Evolutionary conservation across 306 rosid genomes (phyloP).

Genomic region (Begonia peltatifolia): DNA sequence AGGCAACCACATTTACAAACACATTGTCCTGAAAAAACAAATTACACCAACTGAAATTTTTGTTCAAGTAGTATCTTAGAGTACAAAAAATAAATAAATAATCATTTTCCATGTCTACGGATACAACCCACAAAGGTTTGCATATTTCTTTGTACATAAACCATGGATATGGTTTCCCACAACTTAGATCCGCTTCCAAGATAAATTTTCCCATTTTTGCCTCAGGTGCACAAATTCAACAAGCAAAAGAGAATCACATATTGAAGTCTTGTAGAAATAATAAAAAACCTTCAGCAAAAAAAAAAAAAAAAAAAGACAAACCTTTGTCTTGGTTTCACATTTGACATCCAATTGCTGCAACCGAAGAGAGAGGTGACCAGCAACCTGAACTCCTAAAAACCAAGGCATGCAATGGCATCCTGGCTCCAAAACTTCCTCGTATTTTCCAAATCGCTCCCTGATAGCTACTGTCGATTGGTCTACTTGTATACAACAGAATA

Average conservation of each 20-base stretch:
- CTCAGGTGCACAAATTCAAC: too few relatives aligned
- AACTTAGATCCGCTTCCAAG: constrained; percentile 15
- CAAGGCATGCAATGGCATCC: constrained; percentile 84
- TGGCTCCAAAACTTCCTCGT: constrained; percentile 51
- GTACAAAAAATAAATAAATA: background rate
- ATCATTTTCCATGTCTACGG: background rate
- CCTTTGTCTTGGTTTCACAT: too few relatives aligned
- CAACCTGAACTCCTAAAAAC: constrained; percentile 41
- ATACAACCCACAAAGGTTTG: constrained; percentile 8
- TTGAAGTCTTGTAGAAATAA: too few relatives aligned
- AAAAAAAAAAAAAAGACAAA: too few relatives aligned
- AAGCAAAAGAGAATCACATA: too few relatives aligned
- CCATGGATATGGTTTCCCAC: constrained; percentile 74
- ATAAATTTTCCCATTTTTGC: background rate
- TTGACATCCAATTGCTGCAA: constrained; percentile 30
- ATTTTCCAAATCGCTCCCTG: constrained; percentile 53
- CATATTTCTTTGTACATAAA: constrained; percentile 13
- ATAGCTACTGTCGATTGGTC: constrained; percentile 63
- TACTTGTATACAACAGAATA: constrained; percentile 48
- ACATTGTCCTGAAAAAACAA: constrained; percentile 51
- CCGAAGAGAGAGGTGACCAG: constrained; percentile 74
- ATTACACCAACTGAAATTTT: too few relatives aligned
- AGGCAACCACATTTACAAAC: constrained; percentile 78
- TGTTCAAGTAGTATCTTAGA: too few relatives aligned
- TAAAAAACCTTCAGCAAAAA: too few relatives aligned